Evolutionary conservation across 163 green algal species (phyloP).

Genomic region (Chlamydomonas reinhardtii): DNA sequence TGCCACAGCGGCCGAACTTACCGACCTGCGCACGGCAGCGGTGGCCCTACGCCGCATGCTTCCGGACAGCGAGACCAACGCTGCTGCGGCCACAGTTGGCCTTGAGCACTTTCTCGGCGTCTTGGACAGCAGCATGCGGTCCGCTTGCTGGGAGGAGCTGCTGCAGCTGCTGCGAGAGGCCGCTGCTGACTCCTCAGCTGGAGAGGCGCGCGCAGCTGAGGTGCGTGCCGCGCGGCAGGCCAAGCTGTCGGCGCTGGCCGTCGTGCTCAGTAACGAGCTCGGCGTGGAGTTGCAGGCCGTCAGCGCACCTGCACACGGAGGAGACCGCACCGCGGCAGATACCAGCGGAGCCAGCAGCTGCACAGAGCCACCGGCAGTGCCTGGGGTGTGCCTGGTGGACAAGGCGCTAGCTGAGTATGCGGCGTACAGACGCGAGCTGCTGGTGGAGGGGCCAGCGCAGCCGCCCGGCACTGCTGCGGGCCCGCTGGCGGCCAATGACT

Average conservation of each 20-base stretch:
- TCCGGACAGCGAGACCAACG: background rate
- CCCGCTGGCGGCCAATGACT: background rate
- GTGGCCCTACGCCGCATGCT: background rate
- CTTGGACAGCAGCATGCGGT: background rate
- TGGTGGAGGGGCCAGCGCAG: background rate
- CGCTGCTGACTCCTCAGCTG: background rate
- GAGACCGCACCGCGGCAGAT: background rate
- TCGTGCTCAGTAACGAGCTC: slow-evolving; percentile 26
- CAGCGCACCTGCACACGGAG: background rate
- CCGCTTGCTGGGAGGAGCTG: slow-evolving; percentile 18
- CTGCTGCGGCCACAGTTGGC: too few relatives aligned
- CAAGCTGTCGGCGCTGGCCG: slow-evolving; percentile 1
- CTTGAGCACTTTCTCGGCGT: background rate
- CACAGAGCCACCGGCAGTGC: background rate
- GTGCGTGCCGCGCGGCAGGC: background rate
- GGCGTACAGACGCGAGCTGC: background rate
- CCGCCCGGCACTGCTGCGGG: background rate
- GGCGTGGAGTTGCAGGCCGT: slow-evolving; percentile 13
- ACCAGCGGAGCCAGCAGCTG: background rate
- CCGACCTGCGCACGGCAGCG: background rate
- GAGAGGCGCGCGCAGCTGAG: background rate
- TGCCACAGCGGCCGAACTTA: too few relatives aligned
- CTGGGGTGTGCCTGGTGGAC: background rate
- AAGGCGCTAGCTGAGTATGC: background rate
- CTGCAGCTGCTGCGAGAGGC: background rate